Base-by-base conservation (phyloP, 139 green algal species). In the Chlorella sp. region DNA sequence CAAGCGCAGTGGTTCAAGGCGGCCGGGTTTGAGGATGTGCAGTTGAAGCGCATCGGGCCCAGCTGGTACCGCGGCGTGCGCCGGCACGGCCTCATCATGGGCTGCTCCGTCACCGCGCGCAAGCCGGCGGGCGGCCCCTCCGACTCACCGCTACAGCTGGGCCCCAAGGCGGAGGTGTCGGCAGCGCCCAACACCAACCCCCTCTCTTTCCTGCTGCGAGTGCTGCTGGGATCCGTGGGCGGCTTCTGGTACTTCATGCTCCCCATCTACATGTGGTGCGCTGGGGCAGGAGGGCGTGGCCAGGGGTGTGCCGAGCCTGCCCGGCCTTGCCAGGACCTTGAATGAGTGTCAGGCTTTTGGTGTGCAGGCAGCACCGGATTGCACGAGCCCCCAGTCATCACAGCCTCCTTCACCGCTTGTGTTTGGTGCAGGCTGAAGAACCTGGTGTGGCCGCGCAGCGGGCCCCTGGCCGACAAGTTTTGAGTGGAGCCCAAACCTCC, bases 11-110 rank as follows among this genome's bases (percentile, higher is more conserved):
- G 96, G 96, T 99, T 98, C 88, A 98, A 90, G 36, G 95, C 94
- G 78, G 96, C 94, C 18, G 96, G 96, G 0, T 99, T 99, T 74
- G 78, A 62, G 11, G 95, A 99, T 85, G 90, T 99, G 17, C 91
- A 98, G 90, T 92, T 99, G 51, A 97, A 94, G 73, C 92, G 96
- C 71, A 99, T 99, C 70, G 96, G 96, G 3, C 96, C 96, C 51
- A 95, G 89, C 55, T 99, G 96, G 96, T 99, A 99, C 91, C 89
- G 96, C n/a, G 96, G 96, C 3, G 95, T 98, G 74, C 85, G 96
- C 30, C 88, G 95, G 17, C 96, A 99, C 81, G 96, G 96, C 18
- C 92, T 99, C 80, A 99, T 99, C 93, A 99, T 99, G 96, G 96
- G 96, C 73, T 98, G 96, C 94, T 97, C 92, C 51, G 96, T 99